Evolutionary conservation across 2,329 filamentous ascomycete species (phyloP), one percentile per base, ranked within the genome.

Genomic region (Ustulina deusta): DNA sequence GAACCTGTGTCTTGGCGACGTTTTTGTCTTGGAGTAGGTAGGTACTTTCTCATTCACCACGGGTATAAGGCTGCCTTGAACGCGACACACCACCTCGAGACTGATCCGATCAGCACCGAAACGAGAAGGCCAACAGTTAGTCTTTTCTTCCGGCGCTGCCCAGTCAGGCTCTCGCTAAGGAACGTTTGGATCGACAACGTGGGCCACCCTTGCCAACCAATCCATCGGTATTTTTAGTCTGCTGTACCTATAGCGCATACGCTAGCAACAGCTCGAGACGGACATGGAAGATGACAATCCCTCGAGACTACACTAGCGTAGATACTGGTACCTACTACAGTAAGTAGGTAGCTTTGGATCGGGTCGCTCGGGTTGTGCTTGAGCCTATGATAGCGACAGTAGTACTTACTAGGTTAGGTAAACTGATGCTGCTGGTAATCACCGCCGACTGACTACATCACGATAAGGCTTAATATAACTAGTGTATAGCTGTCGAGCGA

Each of bases 201-300:
- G 67, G 63, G 51, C 63, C 2, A 51, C 46, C 63, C 63, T 66
- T 52, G 56, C 55, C 36, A 61, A 58, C 67, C 67, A 61, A 63
- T 66, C 63, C 61, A 63, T 66, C 61, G 63, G 63, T 66, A 69
- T 69, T 64, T 69, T 66, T 69, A 69, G 67, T 60, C 55, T 36
- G 42, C 29, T 32, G n/a, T n/a, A n/a, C n/a, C 57, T 49, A 55
- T 63, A 57, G 36, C 20, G 55, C 25, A 3, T 46, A n/a, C 46
- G 44, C 61, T 63, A 57, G 32, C 29, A 32, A 49, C 36, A 42
- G 34, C 54, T 57, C n/a, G 20, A 44, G 29, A 56, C 42, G 51
- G 34, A 36, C 51, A 15, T 29, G 29, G 15, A 15, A 58, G 52
- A 65, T 55, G 38, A 29, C 17, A 51, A 64, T 61, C 61, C 65